These are phyloP conservation scores for Backusella parvicylindrica DNA, from an alignment of 192 early-diverging fungal species.

Conservation along the genomic window DNA sequence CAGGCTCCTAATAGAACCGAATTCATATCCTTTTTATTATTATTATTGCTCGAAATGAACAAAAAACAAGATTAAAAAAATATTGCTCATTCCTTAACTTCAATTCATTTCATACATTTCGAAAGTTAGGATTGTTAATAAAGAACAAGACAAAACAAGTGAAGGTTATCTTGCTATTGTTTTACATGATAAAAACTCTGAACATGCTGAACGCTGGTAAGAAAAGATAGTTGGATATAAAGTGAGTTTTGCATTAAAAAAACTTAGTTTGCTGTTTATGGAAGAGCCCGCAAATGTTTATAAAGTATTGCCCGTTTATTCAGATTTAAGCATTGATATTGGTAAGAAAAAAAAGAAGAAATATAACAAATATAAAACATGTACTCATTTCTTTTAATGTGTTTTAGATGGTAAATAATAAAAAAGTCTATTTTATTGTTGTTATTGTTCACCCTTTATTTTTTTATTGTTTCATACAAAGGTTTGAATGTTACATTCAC, in stretches of 20 bases:
- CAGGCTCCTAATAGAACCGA: background rate
- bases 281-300: background rate
- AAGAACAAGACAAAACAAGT: background rate
- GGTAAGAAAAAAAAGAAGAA: background rate
- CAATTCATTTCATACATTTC: background rate
- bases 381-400: background rate
- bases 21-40: conserved; percentile 23
- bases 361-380: background rate
- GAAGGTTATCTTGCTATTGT: background rate
- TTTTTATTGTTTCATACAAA: background rate
- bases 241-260: background rate
- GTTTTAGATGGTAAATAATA: background rate
- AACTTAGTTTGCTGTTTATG: conserved; percentile 8
- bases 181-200: background rate
- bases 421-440: background rate
- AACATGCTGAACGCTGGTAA: conserved; percentile 11
- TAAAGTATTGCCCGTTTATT: background rate
- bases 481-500: background rate
- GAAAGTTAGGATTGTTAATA: background rate
- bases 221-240: background rate
- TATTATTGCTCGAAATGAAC: background rate
- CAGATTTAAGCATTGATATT: background rate
- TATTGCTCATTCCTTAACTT: background rate
- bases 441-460: background rate
- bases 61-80: background rate